These are phyloP conservation scores for Phytophthora constricta DNA, from an alignment of 352 stramenopile genomes.

Conservation along the genomic window DNA sequence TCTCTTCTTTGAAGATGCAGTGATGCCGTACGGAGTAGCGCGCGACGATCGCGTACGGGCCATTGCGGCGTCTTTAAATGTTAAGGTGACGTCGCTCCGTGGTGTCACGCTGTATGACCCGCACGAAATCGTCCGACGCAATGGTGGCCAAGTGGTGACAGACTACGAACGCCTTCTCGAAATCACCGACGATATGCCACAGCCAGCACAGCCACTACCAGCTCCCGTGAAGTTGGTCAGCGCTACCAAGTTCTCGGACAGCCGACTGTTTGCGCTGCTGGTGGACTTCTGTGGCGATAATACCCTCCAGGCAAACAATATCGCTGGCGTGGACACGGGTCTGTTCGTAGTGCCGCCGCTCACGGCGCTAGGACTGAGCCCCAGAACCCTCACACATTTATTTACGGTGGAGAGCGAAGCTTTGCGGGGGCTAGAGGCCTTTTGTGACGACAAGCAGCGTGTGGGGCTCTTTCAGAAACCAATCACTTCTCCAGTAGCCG, in stretches of 20 bases:
- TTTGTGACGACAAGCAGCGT: constrained; percentile 67
- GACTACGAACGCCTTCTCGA: constrained; percentile 66
- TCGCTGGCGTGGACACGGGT: constrained; percentile 34
- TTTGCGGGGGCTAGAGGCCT: constrained; percentile 58
- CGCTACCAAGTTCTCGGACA: constrained; percentile 26
- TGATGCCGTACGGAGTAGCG: constrained; percentile 54
- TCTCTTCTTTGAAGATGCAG: constrained; percentile 71
- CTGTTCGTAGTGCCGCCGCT: constrained; percentile 55
- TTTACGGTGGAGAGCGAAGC: constrained; percentile 63
- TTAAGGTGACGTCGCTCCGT: constrained; percentile 44
- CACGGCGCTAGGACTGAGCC: constrained; percentile 45
- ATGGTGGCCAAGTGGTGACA: constrained; percentile 45
- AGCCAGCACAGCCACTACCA: constrained; percentile 54
- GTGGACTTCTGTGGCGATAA: constrained; percentile 34
- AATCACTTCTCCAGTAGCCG: constrained; percentile 89
- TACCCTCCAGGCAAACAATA: constrained; percentile 11
- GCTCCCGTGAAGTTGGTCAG: constrained; percentile 34
- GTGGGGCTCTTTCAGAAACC: constrained; percentile 96
- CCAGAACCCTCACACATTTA: constrained; percentile 48
- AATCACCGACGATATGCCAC: constrained; percentile 58
- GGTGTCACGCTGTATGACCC: constrained; percentile 69
- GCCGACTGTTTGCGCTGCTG: constrained; percentile 39
- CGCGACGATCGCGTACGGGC: constrained; percentile 51
- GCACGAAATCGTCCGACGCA: constrained; percentile 57
- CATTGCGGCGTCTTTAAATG: constrained; percentile 40